Evolutionary conservation across 1,284 basidiomycete genomes (phyloP), one percentile per base, ranked within the genome.

Genomic region (Caloboletus firmus): DNA sequence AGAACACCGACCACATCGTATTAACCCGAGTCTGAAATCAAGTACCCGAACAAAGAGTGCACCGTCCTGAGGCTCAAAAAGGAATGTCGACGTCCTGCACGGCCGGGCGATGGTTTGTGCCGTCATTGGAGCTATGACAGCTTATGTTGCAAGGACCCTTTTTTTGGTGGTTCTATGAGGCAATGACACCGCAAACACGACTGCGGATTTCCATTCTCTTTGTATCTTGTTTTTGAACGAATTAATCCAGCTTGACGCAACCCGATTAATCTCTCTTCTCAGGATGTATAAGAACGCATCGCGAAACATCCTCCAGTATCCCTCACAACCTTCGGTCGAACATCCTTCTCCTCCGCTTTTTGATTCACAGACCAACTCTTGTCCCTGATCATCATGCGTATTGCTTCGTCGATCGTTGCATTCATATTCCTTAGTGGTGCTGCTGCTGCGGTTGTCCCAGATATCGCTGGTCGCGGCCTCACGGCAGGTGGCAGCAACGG

Each of bases 371-470:
- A 40, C 3, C 39, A 24, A 28, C n/a, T 17, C 31, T 28, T 43
- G 3, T 24, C 18, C 2, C 1, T 9, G 37, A 34, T 43, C 59
- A 41, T 41, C 59, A 61, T 61, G 60, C 60, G 49, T 17, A 11
- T 62, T 5, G 5, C 40, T 22, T 31, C 42, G n/a, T 41, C 47
- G 1, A 22, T 61, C 10, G n/a, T 51, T 3, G 30, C 50, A 35
- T 49, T 62, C 15, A 11, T 20, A 6, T 28, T 62, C 34, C 40
- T 64, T 13, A 20, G 56, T 24, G 34, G 37, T 8, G 59, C 43
- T 5, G 32, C 48, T 8, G 60, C 60, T 13, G 51, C 26, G 2
- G 37, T 39, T 13, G 11, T 61, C 42, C 58, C 54, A 6, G 18
- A 13, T 13, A 6, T 26, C 15, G 24, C 30, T 32, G 5, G 42